Conservation (phyloP, 495 filamentous ascomycete species). For the Talaromyces adpressus region DNA sequence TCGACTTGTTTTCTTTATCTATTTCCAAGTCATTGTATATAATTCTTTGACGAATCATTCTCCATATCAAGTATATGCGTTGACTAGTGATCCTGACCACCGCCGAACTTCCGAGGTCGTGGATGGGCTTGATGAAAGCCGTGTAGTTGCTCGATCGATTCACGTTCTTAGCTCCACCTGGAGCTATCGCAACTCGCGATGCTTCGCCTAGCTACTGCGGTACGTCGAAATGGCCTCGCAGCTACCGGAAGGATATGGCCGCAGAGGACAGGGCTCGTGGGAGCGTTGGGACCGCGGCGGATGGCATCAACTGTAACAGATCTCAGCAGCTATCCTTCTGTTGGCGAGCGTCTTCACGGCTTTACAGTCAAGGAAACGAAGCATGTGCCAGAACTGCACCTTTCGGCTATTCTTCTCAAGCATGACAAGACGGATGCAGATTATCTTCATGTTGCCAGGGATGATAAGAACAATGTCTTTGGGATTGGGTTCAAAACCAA, state of each 20-base stretch:
- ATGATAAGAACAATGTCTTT: constrained; percentile 99
- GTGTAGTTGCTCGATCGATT: constrained; percentile 2
- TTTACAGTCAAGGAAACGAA: constrained; percentile 85
- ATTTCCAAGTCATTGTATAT: constrained; percentile 44
- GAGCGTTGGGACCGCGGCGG: constrained; percentile 21
- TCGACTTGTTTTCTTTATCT: constrained; percentile 4
- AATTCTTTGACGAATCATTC: background rate
- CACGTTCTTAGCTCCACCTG: background rate
- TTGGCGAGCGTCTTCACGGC: constrained; percentile 82
- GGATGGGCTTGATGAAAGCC: background rate
- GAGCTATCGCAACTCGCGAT: constrained; percentile 8
- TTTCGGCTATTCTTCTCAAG: constrained; percentile 80
- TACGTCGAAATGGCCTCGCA: constrained; percentile 1
- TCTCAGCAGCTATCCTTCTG: constrained; percentile 61
- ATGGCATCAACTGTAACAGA: constrained; percentile 63
- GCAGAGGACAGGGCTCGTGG: background rate
- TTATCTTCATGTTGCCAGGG: constrained; percentile 87
- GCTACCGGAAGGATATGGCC: background rate
- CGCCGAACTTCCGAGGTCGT: background rate
- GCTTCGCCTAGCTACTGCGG: constrained; percentile 4
- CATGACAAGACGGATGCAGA: constrained; percentile 94
- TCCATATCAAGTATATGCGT: background rate
- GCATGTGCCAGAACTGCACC: constrained; percentile 86
- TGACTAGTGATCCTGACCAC: background rate
- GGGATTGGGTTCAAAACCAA: constrained; percentile 99